These are phyloP conservation scores for Aspergillus viridinutans DNA, from an alignment of 2,329 filamentous ascomycete genomes.

Conservation along the genomic window DNA sequence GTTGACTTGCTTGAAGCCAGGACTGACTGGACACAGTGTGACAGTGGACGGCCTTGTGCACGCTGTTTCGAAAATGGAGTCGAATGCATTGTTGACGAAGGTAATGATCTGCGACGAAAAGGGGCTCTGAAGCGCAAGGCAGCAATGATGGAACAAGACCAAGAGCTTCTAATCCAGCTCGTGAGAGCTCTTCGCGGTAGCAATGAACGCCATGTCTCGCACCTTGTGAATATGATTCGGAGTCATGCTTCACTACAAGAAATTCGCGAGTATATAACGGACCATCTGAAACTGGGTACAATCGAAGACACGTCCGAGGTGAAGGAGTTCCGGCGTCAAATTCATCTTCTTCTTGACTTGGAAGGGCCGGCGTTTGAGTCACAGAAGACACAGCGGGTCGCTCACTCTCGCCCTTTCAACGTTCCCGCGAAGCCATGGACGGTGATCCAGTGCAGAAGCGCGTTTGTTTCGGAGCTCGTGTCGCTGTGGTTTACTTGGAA, in stretches of 20 bases:
- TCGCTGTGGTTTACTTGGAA: constrained; percentile 18
- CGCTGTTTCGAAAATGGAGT: not conserved
- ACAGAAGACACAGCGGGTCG: not conserved
- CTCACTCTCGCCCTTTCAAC: constrained; percentile 3
- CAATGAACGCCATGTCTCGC: constrained; percentile 1
- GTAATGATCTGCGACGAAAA: constrained; percentile 12
- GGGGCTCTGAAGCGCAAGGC: constrained; percentile 8
- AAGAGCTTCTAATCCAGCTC: constrained; percentile 9
- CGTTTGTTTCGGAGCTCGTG: constrained; percentile 20
- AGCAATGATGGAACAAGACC: constrained; percentile 12
- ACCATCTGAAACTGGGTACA: not conserved
- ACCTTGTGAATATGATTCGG: constrained; percentile 9
- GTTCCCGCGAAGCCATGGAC: constrained; percentile 21
- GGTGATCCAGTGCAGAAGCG: constrained; percentile 9
- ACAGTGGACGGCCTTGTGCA: not conserved
- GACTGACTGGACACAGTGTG: not conserved
- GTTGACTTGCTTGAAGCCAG: not conserved
- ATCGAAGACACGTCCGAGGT: not conserved
- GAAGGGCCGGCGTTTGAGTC: not conserved
- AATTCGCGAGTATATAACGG: not conserved
- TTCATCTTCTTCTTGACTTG: not conserved
- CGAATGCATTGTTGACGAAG: constrained; percentile 9
- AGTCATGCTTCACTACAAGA: constrained; percentile 10
- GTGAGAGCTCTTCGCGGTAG: constrained; percentile 11
- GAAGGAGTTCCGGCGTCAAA: constrained; percentile 1